These are phyloP conservation scores for Geosmithia putterillii DNA, from an alignment of 2,329 filamentous ascomycete genomes.

Conservation along the genomic window DNA sequence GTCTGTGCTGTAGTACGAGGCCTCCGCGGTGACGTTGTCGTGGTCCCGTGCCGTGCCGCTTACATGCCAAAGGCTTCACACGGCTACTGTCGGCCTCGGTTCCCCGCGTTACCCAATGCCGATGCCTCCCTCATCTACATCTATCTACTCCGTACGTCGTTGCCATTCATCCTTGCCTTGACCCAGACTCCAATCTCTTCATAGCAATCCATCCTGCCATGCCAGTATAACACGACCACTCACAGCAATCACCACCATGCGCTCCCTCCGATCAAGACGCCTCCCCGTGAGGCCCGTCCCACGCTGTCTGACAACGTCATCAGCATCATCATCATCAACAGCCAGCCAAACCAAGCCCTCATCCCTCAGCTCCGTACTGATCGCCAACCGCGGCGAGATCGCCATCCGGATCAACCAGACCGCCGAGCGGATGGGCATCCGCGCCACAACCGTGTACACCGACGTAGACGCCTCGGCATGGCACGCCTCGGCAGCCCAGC, in stretches of 20 bases:
- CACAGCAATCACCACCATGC: conserved; percentile 25
- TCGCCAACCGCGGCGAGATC: conserved; percentile 95
- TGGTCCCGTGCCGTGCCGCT: not conserved
- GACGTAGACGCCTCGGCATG: conserved; percentile 79
- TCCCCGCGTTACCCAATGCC: conserved; percentile 26
- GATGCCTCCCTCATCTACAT: no score
- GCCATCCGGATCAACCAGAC: conserved; percentile 86
- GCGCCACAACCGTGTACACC: conserved; percentile 89
- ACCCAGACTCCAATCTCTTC: no score
- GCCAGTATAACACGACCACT: not conserved
- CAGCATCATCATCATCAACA: conserved; percentile 15
- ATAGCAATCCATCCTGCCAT: not conserved
- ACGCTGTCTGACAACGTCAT: conserved; percentile 21
- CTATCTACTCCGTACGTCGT: no score
- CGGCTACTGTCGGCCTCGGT: conserved; percentile 11
- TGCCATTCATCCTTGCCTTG: no score
- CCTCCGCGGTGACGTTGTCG: not conserved
- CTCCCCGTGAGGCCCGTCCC: conserved; percentile 31
- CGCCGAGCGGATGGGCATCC: conserved; percentile 77
- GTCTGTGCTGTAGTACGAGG: not conserved
- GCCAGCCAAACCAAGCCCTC: conserved; percentile 22
- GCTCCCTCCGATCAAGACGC: conserved; percentile 39
- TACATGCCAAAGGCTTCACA: not conserved
- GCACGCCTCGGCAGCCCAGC: conserved; percentile 76
- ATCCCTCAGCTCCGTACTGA: conserved; percentile 68